These are phyloP conservation scores for Monosporascus sp. DNA, from an alignment of 2,329 filamentous ascomycete species.

Conservation along the genomic window DNA sequence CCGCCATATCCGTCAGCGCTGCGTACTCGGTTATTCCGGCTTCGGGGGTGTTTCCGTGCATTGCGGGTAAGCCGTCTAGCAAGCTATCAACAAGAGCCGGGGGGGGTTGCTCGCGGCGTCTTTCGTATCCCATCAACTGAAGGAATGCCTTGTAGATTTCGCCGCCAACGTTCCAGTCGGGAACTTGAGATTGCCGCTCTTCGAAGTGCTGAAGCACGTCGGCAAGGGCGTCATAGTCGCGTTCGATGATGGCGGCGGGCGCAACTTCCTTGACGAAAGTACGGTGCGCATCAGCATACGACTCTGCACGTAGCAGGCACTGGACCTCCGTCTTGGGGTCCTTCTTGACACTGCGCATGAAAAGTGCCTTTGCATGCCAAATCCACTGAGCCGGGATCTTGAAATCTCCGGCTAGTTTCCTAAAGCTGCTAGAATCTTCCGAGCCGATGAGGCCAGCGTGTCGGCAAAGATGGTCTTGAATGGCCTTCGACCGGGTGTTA, in stretches of 20 bases:
- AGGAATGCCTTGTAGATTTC: slow-evolving; percentile 69
- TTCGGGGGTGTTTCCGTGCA: slow-evolving; percentile 38
- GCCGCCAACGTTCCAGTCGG: slow-evolving; percentile 74
- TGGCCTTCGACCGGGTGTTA: slow-evolving; percentile 56
- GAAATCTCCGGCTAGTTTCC: slow-evolving; percentile 56
- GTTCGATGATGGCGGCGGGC: slow-evolving; percentile 74
- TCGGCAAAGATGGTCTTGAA: slow-evolving; percentile 69
- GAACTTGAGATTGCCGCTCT: slow-evolving; percentile 53
- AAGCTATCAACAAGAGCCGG: slow-evolving; percentile 49
- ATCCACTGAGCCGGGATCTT: slow-evolving; percentile 74
- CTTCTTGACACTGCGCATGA: slow-evolving; percentile 67
- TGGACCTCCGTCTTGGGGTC: slow-evolving; percentile 68
- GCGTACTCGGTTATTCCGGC: slow-evolving; percentile 28
- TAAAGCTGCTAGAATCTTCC: slow-evolving; percentile 51
- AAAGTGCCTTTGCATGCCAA: slow-evolving; percentile 80
- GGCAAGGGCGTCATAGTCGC: slow-evolving; percentile 67
- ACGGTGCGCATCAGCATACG: slow-evolving; percentile 75
- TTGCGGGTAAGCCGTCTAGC: slow-evolving; percentile 50
- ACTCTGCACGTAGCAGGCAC: slow-evolving; percentile 72
- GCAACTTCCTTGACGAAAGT: slow-evolving; percentile 78
- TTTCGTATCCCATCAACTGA: slow-evolving; percentile 39
- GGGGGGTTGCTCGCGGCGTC: slow-evolving; percentile 32
- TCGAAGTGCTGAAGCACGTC: slow-evolving; percentile 69
- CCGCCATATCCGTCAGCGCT: slow-evolving; percentile 29
- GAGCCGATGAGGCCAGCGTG: slow-evolving; percentile 64